A percentile compares a stretch with the other conserved stretches of the same genome.
These are phyloP conservation scores for Eucalyptus caleyi DNA, from an alignment of 345 rosid species.

Conservation along the genomic window DNA sequence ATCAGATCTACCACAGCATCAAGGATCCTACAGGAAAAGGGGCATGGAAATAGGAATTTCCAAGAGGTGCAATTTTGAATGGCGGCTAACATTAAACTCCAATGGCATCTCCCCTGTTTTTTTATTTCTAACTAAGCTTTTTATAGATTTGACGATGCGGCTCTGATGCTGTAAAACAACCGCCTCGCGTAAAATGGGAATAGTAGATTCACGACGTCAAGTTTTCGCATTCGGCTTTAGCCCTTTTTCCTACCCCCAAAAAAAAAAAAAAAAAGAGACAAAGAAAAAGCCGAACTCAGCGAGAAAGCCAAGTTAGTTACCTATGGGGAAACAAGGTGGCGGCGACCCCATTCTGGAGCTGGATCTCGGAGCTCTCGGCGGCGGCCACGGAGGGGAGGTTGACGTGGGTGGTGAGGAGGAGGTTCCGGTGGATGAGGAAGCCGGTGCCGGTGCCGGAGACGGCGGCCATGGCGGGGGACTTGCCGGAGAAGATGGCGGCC, in stretches of 20 bases:
- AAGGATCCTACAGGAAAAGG: neutral
- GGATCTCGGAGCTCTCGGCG: slow-evolving; percentile 72
- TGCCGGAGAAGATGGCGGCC: slow-evolving; percentile 26
- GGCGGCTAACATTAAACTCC: neutral
- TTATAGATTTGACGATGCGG: neutral
- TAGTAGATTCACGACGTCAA: neutral
- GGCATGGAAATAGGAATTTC: neutral
- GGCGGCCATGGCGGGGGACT: slow-evolving; percentile 3
- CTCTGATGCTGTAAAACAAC: neutral
- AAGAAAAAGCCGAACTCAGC: neutral
- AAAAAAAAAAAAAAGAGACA: no score
- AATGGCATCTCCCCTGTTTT: neutral
- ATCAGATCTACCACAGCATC: neutral
- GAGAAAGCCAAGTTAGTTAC: slow-evolving; percentile 8
- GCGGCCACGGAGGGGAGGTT: slow-evolving; percentile 76
- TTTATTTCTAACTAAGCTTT: neutral
- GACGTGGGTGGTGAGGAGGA: slow-evolving; percentile 70
- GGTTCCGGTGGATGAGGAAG: slow-evolving; percentile 82
- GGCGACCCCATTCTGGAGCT: slow-evolving; percentile 54
- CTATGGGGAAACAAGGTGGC: slow-evolving; percentile 80
- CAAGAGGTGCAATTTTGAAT: neutral
- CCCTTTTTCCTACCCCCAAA: neutral
- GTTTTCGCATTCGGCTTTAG: neutral
- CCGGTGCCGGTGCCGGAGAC: slow-evolving; percentile 37
- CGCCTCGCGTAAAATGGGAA: neutral